Base-by-base conservation (phyloP, 2,329 filamentous ascomycete species). In the Fusarium sp. region DNA sequence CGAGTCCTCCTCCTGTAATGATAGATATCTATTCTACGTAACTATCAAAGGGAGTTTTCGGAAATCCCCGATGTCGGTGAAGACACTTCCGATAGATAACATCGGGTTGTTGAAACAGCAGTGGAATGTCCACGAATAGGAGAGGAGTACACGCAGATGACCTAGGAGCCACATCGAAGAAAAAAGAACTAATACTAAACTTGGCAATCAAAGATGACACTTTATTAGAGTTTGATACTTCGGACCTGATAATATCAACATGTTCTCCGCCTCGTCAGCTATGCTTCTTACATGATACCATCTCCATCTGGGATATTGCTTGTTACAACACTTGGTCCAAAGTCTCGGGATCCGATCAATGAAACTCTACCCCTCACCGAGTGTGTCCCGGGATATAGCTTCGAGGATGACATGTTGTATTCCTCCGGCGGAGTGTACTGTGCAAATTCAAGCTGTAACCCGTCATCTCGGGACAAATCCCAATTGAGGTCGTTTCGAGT, bases 371-470 rank as follows among this genome's bases (percentile, higher is more conserved):
- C 34, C 38, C 27, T 46, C 42, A 27, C 8, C 23, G 6, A 25
- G 7, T n/a, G 10, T 14, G 10, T 14, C 4, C 54, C 31, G 10
- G 36, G 38, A 46, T 57, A 57, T 34, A 57, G 13, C 36, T 18
- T 56, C 31, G 16, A 18, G 18, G 27, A 46, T 27, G 14, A 14
- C 18, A 34, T 34, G 2, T 53, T 46, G 55, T 58, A 58, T 14
- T 49, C 40, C 11, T 34, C 4, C 4, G 23, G 2, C 42, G 14
- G 51, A 11, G n/a, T 20, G 14, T 27, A 61, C 33, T 46, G 55
- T 58, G 27, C 27, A 56, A 20, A 20, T 20, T 46, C 55, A 58
- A 34, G 40, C 38, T 58, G 55, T 46, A 58, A 58, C 55, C 40
- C 55, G 55, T 46, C 55, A 46, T 58, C 27, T 58, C 55, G 55